Evolutionary conservation across 2,329 filamentous ascomycete species (phyloP).

Genomic region (Dothideomycetes sp.): DNA sequence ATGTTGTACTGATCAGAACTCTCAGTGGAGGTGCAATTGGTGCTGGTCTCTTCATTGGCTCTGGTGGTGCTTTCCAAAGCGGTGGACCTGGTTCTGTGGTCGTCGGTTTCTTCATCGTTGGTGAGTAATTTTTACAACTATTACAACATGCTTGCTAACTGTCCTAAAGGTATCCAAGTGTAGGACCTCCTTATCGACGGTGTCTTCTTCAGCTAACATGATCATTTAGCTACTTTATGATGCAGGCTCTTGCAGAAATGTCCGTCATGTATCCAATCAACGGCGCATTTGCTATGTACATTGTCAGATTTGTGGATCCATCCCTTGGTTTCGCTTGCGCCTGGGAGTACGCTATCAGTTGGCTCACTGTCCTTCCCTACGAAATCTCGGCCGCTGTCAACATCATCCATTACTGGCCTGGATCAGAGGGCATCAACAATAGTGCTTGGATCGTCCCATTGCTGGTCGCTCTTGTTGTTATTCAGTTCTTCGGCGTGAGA

Average conservation of each 20-base stretch:
- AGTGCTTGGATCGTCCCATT: constrained; percentile 26
- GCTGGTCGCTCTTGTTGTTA: constrained; percentile 23
- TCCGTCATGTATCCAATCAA: constrained; percentile 31
- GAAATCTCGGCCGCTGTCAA: constrained; percentile 24
- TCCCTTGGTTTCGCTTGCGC: constrained; percentile 24
- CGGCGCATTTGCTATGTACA: constrained; percentile 29
- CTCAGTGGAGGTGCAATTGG: constrained; percentile 35
- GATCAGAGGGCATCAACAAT: constrained; percentile 14
- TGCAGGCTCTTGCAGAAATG: constrained; percentile 29
- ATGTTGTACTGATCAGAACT: constrained; percentile 17
- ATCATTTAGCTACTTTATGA: constrained; percentile 18
- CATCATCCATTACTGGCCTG: constrained; percentile 17
- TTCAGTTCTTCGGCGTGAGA: constrained; percentile 27
- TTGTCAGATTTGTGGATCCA: constrained; percentile 37
- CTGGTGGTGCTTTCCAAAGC: constrained; percentile 38
- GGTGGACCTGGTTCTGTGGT: constrained; percentile 35
- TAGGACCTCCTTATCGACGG: constrained; percentile 23
- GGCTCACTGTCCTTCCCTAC: constrained; percentile 25
- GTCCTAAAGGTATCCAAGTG: constrained; percentile 12
- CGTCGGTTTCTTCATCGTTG: constrained; percentile 2
- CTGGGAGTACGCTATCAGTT: constrained; percentile 25
- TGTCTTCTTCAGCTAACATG: constrained; percentile 24
- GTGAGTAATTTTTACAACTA: background rate
- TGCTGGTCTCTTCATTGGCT: constrained; percentile 47
- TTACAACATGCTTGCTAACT: background rate